Base-by-base conservation (phyloP, 495 filamentous ascomycete genomes). In the Lentithecium fluviatile region DNA sequence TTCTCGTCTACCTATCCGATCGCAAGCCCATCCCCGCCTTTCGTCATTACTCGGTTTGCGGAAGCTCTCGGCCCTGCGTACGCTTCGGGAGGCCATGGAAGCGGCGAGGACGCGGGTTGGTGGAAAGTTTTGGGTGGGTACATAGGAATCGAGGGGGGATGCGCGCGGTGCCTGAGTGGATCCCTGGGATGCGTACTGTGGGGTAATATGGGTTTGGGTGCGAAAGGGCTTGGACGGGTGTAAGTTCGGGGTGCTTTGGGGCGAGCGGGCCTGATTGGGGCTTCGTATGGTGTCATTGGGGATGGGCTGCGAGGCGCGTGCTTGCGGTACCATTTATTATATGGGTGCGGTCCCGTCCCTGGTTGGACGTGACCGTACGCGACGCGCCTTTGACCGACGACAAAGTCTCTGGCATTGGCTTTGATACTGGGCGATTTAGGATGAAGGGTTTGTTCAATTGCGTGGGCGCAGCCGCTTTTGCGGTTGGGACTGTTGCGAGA, bases 401-500 rank as follows among this genome's bases (percentile, higher is more conserved):
- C 29, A 10, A 32, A 10, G 4, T 32, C 10, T 10, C 29, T 32
- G 10, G 42, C 29, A 37, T n/a, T n/a, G n/a, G n/a, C n/a, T n/a
- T n/a, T n/a, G n/a, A n/a, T n/a, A n/a, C n/a, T n/a, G n/a, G n/a
- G n/a, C n/a, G n/a, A n/a, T n/a, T n/a, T 21, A 67, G 53, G 58
- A 67, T 67, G 64, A 58, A 45, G 54, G 20, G 32, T 19, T 13
- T 65, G 17, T 42, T 60, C 17, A 52, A 62, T 37, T 29, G 62
- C 29, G 48, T 63, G 24, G 37, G 59, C 58, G 62, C 62, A 13
- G 36, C 56, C 40, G 67, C 58, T 53, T 43, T 62, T 40, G 58
- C 64, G 0, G 36, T 67, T 45, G 61, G 67, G 36, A 32, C 38
- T 45, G 29, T 60, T 55, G 71, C 65, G 34, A 51, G 54, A 47